Evolutionary conservation across 495 filamentous ascomycete species (phyloP).

Genomic region (Penicillium coprophilum): DNA sequence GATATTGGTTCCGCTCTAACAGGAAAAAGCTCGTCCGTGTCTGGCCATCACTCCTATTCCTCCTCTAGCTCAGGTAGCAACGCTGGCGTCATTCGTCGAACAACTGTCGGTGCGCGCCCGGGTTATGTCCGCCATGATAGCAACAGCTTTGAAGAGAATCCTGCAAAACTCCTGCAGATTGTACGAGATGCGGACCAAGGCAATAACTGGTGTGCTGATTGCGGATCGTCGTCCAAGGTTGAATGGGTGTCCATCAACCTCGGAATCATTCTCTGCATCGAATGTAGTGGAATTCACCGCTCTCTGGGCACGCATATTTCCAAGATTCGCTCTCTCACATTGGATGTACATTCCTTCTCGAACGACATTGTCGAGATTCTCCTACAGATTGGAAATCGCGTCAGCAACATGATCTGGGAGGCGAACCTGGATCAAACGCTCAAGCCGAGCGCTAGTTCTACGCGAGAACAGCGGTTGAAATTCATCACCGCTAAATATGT

Average conservation of each 20-base stretch:
- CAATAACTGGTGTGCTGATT: constrained; percentile 95
- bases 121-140: constrained; percentile 64
- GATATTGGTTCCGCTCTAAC: constrained; percentile 91
- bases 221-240: constrained; percentile 83
- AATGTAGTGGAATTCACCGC: constrained; percentile 96
- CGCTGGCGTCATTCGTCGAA: constrained; percentile 70
- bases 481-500: constrained; percentile 97
- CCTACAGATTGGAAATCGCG: constrained; percentile 84
- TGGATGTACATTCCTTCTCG: constrained; percentile 94
- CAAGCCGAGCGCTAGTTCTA: constrained; percentile 74
- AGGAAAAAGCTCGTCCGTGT: constrained; percentile 83
- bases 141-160: constrained; percentile 74
- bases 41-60: constrained; percentile 56
- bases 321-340: constrained; percentile 91
- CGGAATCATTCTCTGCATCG: constrained; percentile 94
- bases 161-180: constrained; percentile 78
- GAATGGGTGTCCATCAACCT: constrained; percentile 99
- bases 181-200: constrained; percentile 89
- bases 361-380: constrained; percentile 95
- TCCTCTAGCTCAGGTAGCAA: constrained; percentile 43
- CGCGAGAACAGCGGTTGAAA: constrained; percentile 80
- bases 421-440: constrained; percentile 68
- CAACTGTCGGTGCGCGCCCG: constrained; percentile 88
- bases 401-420: constrained; percentile 97
- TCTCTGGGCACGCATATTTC: constrained; percentile 97